These are phyloP conservation scores for Melastoma candidum DNA, from an alignment of 441 rosid genomes.

Conservation along the genomic window DNA sequence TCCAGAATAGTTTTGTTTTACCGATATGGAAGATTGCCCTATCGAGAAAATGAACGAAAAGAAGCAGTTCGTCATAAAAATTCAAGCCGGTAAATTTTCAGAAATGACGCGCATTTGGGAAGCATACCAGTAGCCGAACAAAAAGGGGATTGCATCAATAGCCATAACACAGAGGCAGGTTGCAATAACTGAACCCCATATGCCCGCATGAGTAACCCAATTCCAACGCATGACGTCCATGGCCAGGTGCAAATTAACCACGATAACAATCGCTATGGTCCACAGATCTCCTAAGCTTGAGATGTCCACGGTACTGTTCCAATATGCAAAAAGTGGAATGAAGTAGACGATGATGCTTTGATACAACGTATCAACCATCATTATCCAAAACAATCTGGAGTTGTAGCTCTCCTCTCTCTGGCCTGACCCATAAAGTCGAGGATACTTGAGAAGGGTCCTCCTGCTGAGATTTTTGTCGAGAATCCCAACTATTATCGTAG, in stretches of 20 bases:
- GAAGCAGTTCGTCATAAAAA: neutral
- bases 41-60: constrained; percentile 17
- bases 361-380: constrained; percentile 81
- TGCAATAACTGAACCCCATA: constrained; percentile 93
- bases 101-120: too few relatives aligned
- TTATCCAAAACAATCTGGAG: constrained; percentile 70
- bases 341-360: constrained; percentile 75
- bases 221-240: constrained; percentile 90
- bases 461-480: constrained; percentile 87
- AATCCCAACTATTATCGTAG: constrained; percentile 78
- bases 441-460: constrained; percentile 54
- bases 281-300: constrained; percentile 91
- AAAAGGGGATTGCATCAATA: constrained; percentile 60
- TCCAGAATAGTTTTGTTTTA: constrained; percentile 58
- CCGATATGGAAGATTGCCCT: constrained; percentile 83
- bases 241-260: constrained; percentile 86
- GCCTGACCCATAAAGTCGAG: constrained; percentile 89
- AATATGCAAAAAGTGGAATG: constrained; percentile 69
- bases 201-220: constrained; percentile 80
- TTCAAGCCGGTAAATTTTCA: too few relatives aligned
- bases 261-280: constrained; percentile 82
- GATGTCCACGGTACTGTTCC: constrained; percentile 65
- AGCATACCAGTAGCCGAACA: constrained; percentile 87
- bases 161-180: constrained; percentile 65
- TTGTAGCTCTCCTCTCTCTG: constrained; percentile 77